Percentiles rank a stretch among this genome's conserved stretches.
Evolutionary conservation across 371 early-diverging fungal genomes (phyloP).

Genomic region (Rhizopus stolonifer): DNA sequence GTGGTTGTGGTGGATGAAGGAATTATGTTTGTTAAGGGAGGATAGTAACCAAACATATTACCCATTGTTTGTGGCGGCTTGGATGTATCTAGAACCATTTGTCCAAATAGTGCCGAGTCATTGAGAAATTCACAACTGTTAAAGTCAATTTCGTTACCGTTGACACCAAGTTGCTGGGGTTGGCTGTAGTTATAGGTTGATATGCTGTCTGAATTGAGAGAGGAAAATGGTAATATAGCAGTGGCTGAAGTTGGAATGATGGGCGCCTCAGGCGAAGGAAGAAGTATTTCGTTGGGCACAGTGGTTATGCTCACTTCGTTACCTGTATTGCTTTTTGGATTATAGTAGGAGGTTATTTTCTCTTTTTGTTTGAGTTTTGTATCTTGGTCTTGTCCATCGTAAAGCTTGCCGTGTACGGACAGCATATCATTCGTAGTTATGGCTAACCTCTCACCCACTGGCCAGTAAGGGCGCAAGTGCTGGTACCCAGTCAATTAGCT

Average conservation of each 20-base stretch:
- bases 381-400: slow-evolving; percentile 26
- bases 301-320: background rate
- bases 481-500: no score
- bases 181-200: background rate
- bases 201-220: background rate
- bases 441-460: slow-evolving; percentile 43
- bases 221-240: background rate
- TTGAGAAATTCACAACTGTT: slow-evolving; percentile 44
- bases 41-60: background rate
- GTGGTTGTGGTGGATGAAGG: background rate
- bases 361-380: background rate
- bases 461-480: slow-evolving; percentile 44
- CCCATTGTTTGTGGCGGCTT: background rate
- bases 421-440: slow-evolving; percentile 39
- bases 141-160: slow-evolving; percentile 29
- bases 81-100: slow-evolving; percentile 38
- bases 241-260: background rate
- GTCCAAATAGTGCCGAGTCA: slow-evolving; percentile 47
- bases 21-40: background rate
- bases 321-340: background rate
- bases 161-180: background rate
- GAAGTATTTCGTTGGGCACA: background rate
- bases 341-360: background rate
- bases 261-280: background rate
- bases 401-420: slow-evolving; percentile 38